Evolutionary conservation across 2,329 filamentous ascomycete species (phyloP).

Genomic region (Colletotrichum euphorbiae): DNA sequence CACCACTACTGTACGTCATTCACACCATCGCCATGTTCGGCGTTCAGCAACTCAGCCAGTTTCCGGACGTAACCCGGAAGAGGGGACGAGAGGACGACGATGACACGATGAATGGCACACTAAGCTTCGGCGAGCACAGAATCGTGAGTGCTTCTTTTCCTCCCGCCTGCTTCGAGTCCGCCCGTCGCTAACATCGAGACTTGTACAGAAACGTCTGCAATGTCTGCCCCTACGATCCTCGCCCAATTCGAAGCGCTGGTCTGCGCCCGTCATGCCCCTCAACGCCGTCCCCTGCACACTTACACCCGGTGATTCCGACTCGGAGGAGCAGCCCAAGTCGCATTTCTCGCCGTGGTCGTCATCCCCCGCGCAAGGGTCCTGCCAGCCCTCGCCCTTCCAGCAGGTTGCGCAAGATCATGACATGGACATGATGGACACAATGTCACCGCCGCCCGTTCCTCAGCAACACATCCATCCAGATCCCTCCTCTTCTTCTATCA

Average conservation of each 20-base stretch:
- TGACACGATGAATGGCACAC: conserved; percentile 50
- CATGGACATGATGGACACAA: conserved; percentile 59
- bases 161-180: not conserved
- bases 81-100: conserved; percentile 55
- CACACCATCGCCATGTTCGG: conserved; percentile 33
- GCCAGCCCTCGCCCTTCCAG: conserved; percentile 42
- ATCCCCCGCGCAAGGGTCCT: conserved; percentile 41
- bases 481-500: conserved; percentile 42
- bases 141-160: conserved; percentile 52
- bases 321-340: conserved; percentile 51
- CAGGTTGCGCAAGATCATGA: conserved; percentile 51
- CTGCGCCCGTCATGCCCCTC: conserved; percentile 33
- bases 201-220: conserved; percentile 64
- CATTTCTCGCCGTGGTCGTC: conserved; percentile 51
- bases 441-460: conserved; percentile 44
- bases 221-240: conserved; percentile 63
- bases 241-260: conserved; percentile 49
- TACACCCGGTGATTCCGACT: conserved; percentile 55
- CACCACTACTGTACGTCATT: not conserved
- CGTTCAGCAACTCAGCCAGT: conserved; percentile 6
- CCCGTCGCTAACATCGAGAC: not conserved
- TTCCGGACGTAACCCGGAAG: conserved; percentile 31
- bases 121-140: conserved; percentile 63
- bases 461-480: conserved; percentile 44
- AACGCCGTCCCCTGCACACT: conserved; percentile 44